Evolutionary conservation across 306 rosid species (phyloP), one percentile per base, ranked within the genome.

Genomic region (Cicer pinnatifidum): DNA sequence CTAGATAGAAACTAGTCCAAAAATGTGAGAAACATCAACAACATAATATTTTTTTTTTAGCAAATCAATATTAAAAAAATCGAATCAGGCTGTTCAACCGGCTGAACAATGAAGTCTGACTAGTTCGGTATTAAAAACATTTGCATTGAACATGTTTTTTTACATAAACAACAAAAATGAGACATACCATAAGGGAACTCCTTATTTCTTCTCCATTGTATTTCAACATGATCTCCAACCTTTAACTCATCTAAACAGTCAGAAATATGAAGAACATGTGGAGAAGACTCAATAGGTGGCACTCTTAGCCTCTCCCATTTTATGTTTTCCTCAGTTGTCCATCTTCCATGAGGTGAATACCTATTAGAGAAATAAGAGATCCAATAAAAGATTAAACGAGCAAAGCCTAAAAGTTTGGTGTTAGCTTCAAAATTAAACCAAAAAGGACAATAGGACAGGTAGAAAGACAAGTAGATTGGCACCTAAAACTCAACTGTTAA

Each of bases 121-220:
- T 0, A 28, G 4, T 28, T 28, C 33, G 2, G 33, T 28, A 1
- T 28, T 28, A 3, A 28, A 28, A 28, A 28, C 33, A 28, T 28
- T 28, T 28, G 15, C 16, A 46, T 3, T 10, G 11, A 61, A 62
- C 41, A 11, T 11, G 7, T 37, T 12, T 38, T 43, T 52, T 40
- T 11, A 52, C 40, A 57, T 46, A 48, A 39, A 48, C 39, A 48
- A 48, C 8, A 52, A 71, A n/a, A 16, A 23, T 67, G 68, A 65
- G 82, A 80, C 84, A 63, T 73, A 94, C 98, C 98, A 69, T 89
- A 88, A 46, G 95, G 97, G 68, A 89, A 94, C 60, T 87, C 97
- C 61, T 73, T 87, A 83, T 81, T 91, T 84, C 87, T 91, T 81
- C 98, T 89, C 98, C 98, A 94, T 69, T 94, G 98, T 58, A 94